Base-by-base conservation (phyloP, 352 stramenopile genomes). In the Phytophthora tubulina region DNA sequence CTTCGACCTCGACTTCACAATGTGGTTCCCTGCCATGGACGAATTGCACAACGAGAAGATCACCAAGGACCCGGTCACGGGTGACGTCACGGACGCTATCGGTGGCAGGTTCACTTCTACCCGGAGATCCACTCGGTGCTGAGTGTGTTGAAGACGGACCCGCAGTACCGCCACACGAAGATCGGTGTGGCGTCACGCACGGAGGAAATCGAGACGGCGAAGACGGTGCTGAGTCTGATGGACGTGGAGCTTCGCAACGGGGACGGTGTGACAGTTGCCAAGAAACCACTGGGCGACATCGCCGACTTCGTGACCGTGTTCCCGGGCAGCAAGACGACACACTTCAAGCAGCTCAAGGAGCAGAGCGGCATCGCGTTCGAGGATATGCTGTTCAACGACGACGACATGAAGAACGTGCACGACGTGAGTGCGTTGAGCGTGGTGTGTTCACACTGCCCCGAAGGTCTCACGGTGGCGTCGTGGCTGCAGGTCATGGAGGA, bases 361-460 rank as follows among this genome's bases (percentile, higher is more conserved):
- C 44, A 92, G 14, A 98, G 92, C 32, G 84, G 87, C 27, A 84
- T 61, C 3, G 35, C 13, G 27, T 61, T 61, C 14, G 82, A 97
- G 68, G 83, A 96, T 61, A 99, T 99, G 96, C 81, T 99, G 30
- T 99, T 99, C 82, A 98, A 98, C 76, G 96, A 99, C 81, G 97
- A 61, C 27, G 53, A 61, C 4, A 32, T 61, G 53, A 38, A 89
- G 50, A 52, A 63, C 30, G 41, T 52, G 4, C 39, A 63, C 31
- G 55, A 63, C 31, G 55, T 44, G 55, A 38, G 97, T 13, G 62
- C 60, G 30, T 53, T 97, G 17, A 89, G 91, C 0, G 42, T 63
- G 55, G 41, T 63, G 39, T 61, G 54, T 30, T 61, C 54, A 11
- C 39, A 61, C 11, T 50, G 54, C 64, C 71, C 17, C 4, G 73